Conservation (phyloP, 2,329 filamentous ascomycete species). For the Sclerotinia spermophila region DNA sequence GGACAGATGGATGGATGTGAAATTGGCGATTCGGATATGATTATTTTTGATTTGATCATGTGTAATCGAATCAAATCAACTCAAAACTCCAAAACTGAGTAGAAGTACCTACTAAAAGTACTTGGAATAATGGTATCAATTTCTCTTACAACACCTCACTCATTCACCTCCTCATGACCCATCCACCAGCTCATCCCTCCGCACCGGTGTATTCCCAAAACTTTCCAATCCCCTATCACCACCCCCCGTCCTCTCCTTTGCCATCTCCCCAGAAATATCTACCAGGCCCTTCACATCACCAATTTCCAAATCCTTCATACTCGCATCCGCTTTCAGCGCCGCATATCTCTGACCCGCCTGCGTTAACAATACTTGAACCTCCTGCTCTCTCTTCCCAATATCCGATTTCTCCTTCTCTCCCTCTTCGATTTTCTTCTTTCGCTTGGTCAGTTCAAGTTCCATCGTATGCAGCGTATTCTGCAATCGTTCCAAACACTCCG, state of each 20-base stretch:
- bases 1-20: neutral
- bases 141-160: neutral
- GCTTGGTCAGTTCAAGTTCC: constrained; percentile 58
- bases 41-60: neutral
- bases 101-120: neutral
- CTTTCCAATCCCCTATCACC: constrained; percentile 39
- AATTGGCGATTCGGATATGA: too few relatives aligned
- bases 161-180: neutral
- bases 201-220: constrained; percentile 40
- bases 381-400: constrained; percentile 65
- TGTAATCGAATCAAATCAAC: too few relatives aligned
- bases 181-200: constrained; percentile 34
- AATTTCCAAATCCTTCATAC: constrained; percentile 30
- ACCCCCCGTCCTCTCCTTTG: constrained; percentile 15
- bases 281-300: constrained; percentile 26
- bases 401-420: constrained; percentile 65
- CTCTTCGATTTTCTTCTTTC: constrained; percentile 61
- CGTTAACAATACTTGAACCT: constrained; percentile 76
- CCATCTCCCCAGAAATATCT: constrained; percentile 18
- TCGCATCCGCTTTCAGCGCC: constrained; percentile 48
- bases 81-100: neutral
- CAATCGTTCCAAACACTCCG: constrained; percentile 62
- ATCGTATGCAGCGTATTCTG: constrained; percentile 59
- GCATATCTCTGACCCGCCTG: constrained; percentile 74
- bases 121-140: neutral